Base-by-base conservation (phyloP, 345 rosid genomes). In the Laguncularia racemosa region DNA sequence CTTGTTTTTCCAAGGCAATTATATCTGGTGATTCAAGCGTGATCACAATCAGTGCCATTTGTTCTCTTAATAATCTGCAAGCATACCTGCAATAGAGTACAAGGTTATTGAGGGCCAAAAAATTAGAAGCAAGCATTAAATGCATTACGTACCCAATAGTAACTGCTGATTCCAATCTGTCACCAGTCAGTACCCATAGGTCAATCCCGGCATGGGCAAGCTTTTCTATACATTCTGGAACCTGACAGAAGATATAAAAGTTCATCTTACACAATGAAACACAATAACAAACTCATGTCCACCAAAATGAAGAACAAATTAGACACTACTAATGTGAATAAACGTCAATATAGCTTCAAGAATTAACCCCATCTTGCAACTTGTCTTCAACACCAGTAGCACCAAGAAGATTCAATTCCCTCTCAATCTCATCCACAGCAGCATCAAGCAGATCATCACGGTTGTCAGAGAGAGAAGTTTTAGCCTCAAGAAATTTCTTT, bases 361-460 rank as follows among this genome's bases (percentile, higher is more conserved):
- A 48, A 26, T 84, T 71, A 65, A 89, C 99, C 78, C 95, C 91
- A 33, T 77, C 77, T 56, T 92, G 99, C 33, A 92, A 82, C 73
- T 83, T 92, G 73, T 92, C 99, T 75, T 89, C 95, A 48, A 92
- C 93, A 16, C 93, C 98, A 65, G 97, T 89, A 48, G 93, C 91
- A 48, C 98, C 98, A 63, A 92, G 89, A 56, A 92, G 98, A 68
- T 81, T 58, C 44, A 92, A 75, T 56, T 84, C 79, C 64, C 63
- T 75, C 65, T 92, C 98, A 46, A 92, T 83, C 46, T 70, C 71
- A 52, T 75, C 86, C 64, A 93, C 91, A 52, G 80, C 59, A 17
- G 63, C 59, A 53, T 81, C 89, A 59, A 86, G 58, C 53, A 69
- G 56, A 44, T 50, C 78, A 62, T 83, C 93, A 67, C 85, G 67